Base-by-base conservation (phyloP, 2,329 filamentous ascomycete genomes). In the Colletotrichum scovillei region DNA sequence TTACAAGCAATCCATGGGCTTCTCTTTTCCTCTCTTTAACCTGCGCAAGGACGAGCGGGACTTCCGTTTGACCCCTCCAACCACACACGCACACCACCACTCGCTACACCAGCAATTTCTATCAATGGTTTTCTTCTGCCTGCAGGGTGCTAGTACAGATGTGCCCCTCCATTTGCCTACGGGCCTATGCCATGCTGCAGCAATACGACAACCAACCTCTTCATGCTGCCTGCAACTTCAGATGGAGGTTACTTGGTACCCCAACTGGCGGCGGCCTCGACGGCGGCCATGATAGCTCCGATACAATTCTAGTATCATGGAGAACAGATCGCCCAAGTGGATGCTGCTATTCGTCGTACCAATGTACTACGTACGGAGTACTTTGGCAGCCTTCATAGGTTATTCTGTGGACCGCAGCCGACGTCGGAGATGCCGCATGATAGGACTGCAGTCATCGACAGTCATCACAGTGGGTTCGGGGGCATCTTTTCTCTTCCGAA, bases 31-130 rank as follows among this genome's bases (percentile, higher is more conserved):
- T 35, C 30, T n/a, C 46, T 62, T 70, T 56, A 38, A 49, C 30
- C 49, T 71, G 56, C 19, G 68, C 71, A 52, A 66, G 49, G 67
- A 63, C 46, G 42, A 38, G 71, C 62, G 68, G 56, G 66, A 73
- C 67, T 73, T 71, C 67, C 71, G 62, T 66, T 62, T 67, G 56
- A 65, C 67, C 71, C 56, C 60, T 71, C 70, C 71, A 73, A 66
- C 71, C 56, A 71, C 55, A 62, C 19, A 49, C 24, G 26, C 30
- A 26, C 42, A 53, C 32, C 30, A 42, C 28, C 35, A 22, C 4
- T 63, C 24, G n/a, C 30, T 65, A 24, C 24, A 35, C 28, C n/a
- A 53, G 12, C 22, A 30, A 55, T 55, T 16, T 16, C 30, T 42
- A 16, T 42, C 14, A 2, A 32, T 46, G n/a, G 32, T 49, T 22